Evolutionary conservation across 768 basidiomycete genomes (phyloP), one percentile per base, ranked within the genome.

Genomic region (Dictyophora rubrovolvata): DNA sequence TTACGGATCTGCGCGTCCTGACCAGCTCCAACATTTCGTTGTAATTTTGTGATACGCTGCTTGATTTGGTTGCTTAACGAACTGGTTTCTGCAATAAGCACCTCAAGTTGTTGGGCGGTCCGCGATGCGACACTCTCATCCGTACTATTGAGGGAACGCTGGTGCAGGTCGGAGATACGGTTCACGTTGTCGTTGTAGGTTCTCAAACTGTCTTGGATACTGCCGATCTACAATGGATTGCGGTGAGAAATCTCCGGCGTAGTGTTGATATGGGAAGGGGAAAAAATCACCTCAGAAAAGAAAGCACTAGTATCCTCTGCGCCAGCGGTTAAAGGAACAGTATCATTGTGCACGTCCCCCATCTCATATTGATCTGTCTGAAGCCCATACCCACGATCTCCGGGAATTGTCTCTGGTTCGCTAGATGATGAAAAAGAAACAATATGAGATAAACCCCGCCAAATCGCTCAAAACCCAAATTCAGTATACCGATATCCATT

Each of bases 361-460:
- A 89, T 87, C 68, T 88, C 86, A 67, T 88, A 88, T 53, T 75
- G 71, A 65, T 79, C 79, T 62, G 85, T 85, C 67, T 85, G 84
- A 63, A 82, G 81, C 33, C 78, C 78, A 65, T 85, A 89, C 55
- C 77, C 77, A 55, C 60, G 18, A 14, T 22, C 6, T 5, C 37
- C 33, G 20, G 21, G 21, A n/a, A 16, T 37, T 17, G 14, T 16
- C 17, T 48, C 54, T 22, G n/a, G 42, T 48, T 56, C 48, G 37
- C 53, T 61, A 35, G 16, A 20, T 20, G 34, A 21, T n/a, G 12
- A 28, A 60, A 22, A n/a, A 48, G 21, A 35, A 18, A 18, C 9
- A 42, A 16, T 12, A 17, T 21, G 36, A 21, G 21, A 34, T 36
- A 42, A 37, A 28, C 28, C 4, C 28, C 28, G 7, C 28, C 28